Base-by-base conservation (phyloP, 2,329 filamentous ascomycete species). In the Ophiostoma sp. region DNA sequence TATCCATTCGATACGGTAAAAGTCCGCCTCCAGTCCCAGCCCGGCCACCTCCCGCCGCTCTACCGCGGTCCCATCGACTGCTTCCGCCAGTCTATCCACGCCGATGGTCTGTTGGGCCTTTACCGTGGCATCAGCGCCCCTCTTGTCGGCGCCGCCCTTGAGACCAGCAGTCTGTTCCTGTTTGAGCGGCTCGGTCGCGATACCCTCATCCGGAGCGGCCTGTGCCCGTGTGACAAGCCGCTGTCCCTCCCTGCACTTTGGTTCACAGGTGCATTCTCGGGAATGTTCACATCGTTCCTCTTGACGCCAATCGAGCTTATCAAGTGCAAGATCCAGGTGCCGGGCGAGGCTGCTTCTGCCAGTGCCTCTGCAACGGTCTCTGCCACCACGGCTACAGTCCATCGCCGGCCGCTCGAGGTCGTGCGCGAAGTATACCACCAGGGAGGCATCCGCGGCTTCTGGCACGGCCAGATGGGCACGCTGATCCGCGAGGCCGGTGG, bases 1-100 rank as follows among this genome's bases (percentile, higher is more conserved):
- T 99, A 97, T 79, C 95, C 95, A 33, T 99, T 99, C 81, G 95
- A 99, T 81, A 99, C 95, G 0, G 90, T 99, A 79, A 99, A 99
- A 81, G 95, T 99, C 72, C 91, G 95, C 57, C 87, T 99, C 13
- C 95, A 99, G 79, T 95, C 94, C n/a, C 94, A 98, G 79, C 92
- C 93, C 44, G 90, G 94, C 79, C 87, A 90, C 76, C 84, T 93
- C 2, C 93, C 93, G 20, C 86, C 94, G 27, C 89, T 87, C 72
- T 98, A 97, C 79, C 88, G 82, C 6, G 95, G 95, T 0, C 94
- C 95, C 0, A 76, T 97, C 73, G 95, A 99, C 81, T 98, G 95
- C 81, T 97, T 99, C 81, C 87, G 88, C 76, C 91, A 98, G 82
- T 93, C 93, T 10, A 83, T 97, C 74, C 86, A 85, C 73, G 84